Evolutionary conservation across 306 rosid species (phyloP), one percentile per base, ranked within the genome.

Genomic region (Acacia confusa): DNA sequence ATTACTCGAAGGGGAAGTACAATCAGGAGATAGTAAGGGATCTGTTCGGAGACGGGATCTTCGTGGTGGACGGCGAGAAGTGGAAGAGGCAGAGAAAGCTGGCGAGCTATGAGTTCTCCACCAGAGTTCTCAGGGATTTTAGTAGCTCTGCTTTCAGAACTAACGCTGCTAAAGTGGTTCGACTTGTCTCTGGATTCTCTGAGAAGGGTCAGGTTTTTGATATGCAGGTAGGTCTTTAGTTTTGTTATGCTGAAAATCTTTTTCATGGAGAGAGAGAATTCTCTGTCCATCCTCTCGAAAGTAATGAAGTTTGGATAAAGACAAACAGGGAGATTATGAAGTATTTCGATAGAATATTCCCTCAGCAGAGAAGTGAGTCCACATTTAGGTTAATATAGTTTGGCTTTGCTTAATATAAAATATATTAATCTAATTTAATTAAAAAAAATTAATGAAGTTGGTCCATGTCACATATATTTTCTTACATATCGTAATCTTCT

Each of bases 41-140:
- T 82, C 80, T 94, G 72, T 86, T 92, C 43, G 93, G 93, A 57
- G 75, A 86, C 6, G 98, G 98, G 53, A 92, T 94, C 67, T 94
- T 94, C 55, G 74, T 8, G 0, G 92, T 92, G 61, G 95, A 94
- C 77, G 95, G 94, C 11, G 91, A 87, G 1, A 85, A 78, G 82
- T 94, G 98, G 98, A 86, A 76, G 79, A 88, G 88, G 55, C 98
- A 94, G 78, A 87, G 95, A 84, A 94, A 90, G 84, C 86, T 92
- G 69, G 91, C 88, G 0, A 90, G 94, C 58, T 82, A 77, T 66
- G 98, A 90, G 82, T 94, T 94, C 43, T 89, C 98, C 0, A 88
- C 94, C 0, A 89, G 95, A 72, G 88, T 89, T 77, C 91, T 92
- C 77, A 83, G 95, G 72, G 95, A 94, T 44, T 92, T 85, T 27